A percentile compares a stretch with the other conserved stretches of the same genome.
Evolutionary conservation across 2,329 filamentous ascomycete species (phyloP).

Genomic region (Fusarium nanum): DNA sequence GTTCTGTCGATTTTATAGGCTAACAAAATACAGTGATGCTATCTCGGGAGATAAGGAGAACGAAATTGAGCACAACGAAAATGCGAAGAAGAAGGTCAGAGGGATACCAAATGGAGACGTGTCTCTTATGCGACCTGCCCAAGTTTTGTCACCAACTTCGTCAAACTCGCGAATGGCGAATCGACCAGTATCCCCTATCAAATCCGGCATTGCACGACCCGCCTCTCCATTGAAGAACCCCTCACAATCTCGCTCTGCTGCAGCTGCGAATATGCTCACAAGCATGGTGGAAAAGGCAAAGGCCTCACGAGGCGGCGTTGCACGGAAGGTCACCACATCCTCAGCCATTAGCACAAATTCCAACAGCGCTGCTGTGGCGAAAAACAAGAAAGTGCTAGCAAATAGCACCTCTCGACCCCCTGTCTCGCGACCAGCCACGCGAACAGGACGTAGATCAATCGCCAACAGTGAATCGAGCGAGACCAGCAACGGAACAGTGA

Average conservation of each 20-base stretch:
- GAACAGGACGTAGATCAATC: constrained; percentile 66
- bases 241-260: constrained; percentile 54
- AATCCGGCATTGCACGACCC: constrained; percentile 68
- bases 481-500: constrained; percentile 72
- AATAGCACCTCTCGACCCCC: constrained; percentile 53
- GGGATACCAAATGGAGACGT: constrained; percentile 57
- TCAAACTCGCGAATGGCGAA: constrained; percentile 77
- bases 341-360: constrained; percentile 60
- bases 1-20: constrained; percentile 8
- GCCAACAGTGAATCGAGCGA: constrained; percentile 72
- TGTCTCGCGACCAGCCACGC: constrained; percentile 55
- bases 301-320: constrained; percentile 61
- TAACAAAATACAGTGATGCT: constrained; percentile 65
- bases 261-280: constrained; percentile 61
- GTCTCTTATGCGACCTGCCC: constrained; percentile 56
- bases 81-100: constrained; percentile 75
- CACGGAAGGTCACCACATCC: constrained; percentile 59
- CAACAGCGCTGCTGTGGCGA: constrained; percentile 49
- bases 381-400: constrained; percentile 53
- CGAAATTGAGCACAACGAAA: constrained; percentile 66
- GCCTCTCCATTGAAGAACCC: constrained; percentile 71
- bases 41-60: constrained; percentile 83
- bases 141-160: constrained; percentile 84
- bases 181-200: constrained; percentile 65
- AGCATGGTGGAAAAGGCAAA: constrained; percentile 72